Evolutionary conservation across 345 rosid species (phyloP).

Genomic region (Salix exigua): DNA sequence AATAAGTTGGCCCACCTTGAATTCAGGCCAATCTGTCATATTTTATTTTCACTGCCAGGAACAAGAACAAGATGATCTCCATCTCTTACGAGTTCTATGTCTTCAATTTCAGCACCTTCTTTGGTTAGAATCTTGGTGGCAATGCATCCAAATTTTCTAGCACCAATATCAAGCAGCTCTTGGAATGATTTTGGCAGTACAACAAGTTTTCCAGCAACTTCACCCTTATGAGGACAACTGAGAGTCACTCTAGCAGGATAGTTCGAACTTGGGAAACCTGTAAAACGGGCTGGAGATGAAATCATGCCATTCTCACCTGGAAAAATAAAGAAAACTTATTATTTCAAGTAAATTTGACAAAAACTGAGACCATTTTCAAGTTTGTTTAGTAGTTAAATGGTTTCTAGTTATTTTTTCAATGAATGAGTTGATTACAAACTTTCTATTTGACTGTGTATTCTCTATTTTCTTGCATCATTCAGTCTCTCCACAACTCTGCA

Average conservation of each 20-base stretch:
- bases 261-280: slow-evolving; percentile 12
- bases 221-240: slow-evolving; percentile 50
- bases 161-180: slow-evolving; percentile 57
- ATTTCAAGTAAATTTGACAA: not conserved
- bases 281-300: slow-evolving; percentile 11
- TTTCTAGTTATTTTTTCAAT: not conserved
- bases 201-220: slow-evolving; percentile 44
- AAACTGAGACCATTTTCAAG: not conserved
- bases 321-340: not conserved
- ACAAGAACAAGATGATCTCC: slow-evolving; percentile 67
- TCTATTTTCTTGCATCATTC: not conserved
- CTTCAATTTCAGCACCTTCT: slow-evolving; percentile 76
- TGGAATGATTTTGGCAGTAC: slow-evolving; percentile 52
- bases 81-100: slow-evolving; percentile 65
- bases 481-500: not conserved
- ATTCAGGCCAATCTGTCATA: not conserved
- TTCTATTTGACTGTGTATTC: not conserved
- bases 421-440: not conserved
- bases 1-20: not conserved
- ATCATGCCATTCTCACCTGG: slow-evolving; percentile 35
- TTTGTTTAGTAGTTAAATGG: not conserved
- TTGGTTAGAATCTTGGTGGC: slow-evolving; percentile 48
- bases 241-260: slow-evolving; percentile 49
- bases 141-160: slow-evolving; percentile 38
- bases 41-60: not conserved